Base-by-base conservation (phyloP, 148 eudicot genomes). In the Beta vulgaris region DNA sequence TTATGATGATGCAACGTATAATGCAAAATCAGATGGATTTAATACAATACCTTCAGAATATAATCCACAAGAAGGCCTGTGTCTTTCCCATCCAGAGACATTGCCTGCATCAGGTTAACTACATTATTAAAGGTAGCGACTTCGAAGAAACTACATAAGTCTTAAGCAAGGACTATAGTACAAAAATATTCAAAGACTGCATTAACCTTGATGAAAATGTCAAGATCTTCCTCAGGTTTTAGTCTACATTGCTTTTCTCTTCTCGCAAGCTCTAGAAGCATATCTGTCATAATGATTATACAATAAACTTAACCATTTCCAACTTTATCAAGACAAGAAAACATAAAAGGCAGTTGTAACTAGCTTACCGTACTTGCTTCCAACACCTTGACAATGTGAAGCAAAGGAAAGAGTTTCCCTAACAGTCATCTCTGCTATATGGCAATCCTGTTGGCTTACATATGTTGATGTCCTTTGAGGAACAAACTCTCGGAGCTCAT, bases 371-470 rank as follows among this genome's bases (percentile, higher is more conserved):
- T 95, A 91, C 83, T 95, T 95, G 83, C 76, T 88, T 72, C 97
- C 98, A 79, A 92, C 98, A 70, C 99, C 99, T 78, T 91, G 99
- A 83, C 98, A 95, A 61, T 90, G 88, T 63, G 92, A 89, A 35
- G 99, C 90, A 78, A 95, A 87, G 65, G 89, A 92, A 77, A 95
- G 97, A 79, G 93, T 95, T 81, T 95, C 99, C 65, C 97, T 86
- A 29, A 95, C 99, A 48, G 99, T 95, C 97, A 95, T 92, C 84
- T 95, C 99, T 54, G 99, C 94, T 46, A 85, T 86, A 78, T 95
- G 97, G 87, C 94, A 89, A 84, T 95, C 99, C 70, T 95, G 91
- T 83, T 95, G 99, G 83, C 87, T 92, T 68, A 95, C 98, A 86
- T 95, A 95, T 76, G 94, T 84, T 66, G 99, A 83, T 71, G 99